These are phyloP conservation scores for Leccinum sublutescens DNA, from an alignment of 768 basidiomycete species.

Conservation along the genomic window DNA sequence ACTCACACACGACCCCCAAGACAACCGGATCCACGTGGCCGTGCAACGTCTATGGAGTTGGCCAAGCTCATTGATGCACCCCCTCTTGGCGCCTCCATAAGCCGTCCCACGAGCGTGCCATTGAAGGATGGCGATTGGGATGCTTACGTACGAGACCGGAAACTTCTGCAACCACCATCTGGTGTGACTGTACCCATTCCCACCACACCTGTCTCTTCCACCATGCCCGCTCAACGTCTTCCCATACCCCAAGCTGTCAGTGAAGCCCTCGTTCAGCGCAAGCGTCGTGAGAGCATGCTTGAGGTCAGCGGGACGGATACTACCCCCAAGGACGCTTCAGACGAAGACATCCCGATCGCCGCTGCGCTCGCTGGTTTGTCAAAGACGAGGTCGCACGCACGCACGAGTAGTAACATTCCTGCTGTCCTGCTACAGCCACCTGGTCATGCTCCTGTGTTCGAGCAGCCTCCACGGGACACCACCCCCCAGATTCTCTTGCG, in stretches of 20 bases:
- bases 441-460: slow-evolving; percentile 29
- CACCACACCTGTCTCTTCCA: slow-evolving; percentile 46
- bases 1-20: slow-evolving; percentile 71
- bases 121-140: slow-evolving; percentile 82
- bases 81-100: slow-evolving; percentile 52
- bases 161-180: slow-evolving; percentile 78
- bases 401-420: slow-evolving; percentile 24
- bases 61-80: slow-evolving; percentile 44
- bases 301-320: slow-evolving; percentile 38
- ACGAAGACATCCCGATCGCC: slow-evolving; percentile 36
- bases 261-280: slow-evolving; percentile 70
- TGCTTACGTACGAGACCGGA: slow-evolving; percentile 79
- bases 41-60: slow-evolving; percentile 74
- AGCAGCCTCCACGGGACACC: slow-evolving; percentile 19
- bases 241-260: slow-evolving; percentile 70
- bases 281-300: slow-evolving; percentile 67
- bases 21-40: slow-evolving; percentile 62
- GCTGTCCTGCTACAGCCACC: slow-evolving; percentile 30
- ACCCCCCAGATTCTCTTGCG: slow-evolving; percentile 26
- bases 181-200: slow-evolving; percentile 78
- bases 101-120: slow-evolving; percentile 72
- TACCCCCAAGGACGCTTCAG: slow-evolving; percentile 34
- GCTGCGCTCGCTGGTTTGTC: slow-evolving; percentile 14
- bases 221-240: slow-evolving; percentile 40
- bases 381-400: slow-evolving; percentile 16